Conservation (phyloP, 129 eudicot genomes). For the Pseudognaphalium luteoalbum region DNA sequence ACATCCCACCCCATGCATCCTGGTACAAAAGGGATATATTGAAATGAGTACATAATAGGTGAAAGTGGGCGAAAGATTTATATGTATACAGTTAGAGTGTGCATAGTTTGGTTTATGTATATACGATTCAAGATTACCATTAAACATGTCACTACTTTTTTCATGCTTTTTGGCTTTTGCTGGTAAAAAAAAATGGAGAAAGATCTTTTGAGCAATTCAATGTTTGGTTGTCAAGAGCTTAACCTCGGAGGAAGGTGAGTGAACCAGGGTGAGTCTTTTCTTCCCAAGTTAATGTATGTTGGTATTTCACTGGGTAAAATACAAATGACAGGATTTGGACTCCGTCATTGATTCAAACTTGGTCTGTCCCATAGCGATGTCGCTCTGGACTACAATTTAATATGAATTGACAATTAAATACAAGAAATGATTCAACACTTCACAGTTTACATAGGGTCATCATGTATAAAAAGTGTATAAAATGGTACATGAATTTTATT, state of each 20-base stretch:
- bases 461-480: no score
- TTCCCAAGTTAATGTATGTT: background rate
- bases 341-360: no score
- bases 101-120: constrained; percentile 35
- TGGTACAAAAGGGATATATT: constrained; percentile 23
- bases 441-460: no score
- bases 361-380: no score
- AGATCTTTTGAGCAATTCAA: constrained; percentile 1
- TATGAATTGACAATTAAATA: no score
- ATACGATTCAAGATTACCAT: constrained; percentile 5
- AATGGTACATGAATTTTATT: no score
- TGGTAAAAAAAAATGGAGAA: background rate
- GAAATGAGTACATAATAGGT: constrained; percentile 32
- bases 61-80: constrained; percentile 16
- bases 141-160: background rate
- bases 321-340: no score
- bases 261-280: background rate
- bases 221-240: background rate
- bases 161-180: background rate
- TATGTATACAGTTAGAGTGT: constrained; percentile 23
- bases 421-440: no score
- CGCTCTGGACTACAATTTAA: no score
- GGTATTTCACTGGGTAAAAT: background rate
- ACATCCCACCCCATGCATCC: constrained; percentile 35
- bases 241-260: constrained; percentile 4